These are phyloP conservation scores for Trichoderma lentiforme DNA, from an alignment of 2,329 filamentous ascomycete genomes.

Conservation along the genomic window DNA sequence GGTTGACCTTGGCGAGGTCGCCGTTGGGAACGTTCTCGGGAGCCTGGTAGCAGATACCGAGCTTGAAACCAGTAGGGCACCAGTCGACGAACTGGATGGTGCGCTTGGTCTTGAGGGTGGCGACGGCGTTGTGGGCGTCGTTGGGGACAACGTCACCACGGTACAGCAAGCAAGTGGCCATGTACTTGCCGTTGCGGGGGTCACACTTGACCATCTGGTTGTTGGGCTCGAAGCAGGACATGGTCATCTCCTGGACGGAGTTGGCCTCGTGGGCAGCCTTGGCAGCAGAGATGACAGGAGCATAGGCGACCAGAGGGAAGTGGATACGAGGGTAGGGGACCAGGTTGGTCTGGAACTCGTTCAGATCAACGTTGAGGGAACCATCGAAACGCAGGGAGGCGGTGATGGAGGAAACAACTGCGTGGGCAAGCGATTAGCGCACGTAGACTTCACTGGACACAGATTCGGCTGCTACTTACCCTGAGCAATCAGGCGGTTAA, in stretches of 20 bases:
- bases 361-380: constrained; percentile 97
- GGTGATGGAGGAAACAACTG: constrained; percentile 97
- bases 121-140: constrained; percentile 88
- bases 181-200: constrained; percentile 98
- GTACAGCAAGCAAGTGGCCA: constrained; percentile 97
- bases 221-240: constrained; percentile 98
- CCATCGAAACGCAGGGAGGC: constrained; percentile 97
- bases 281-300: constrained; percentile 88
- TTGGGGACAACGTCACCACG: constrained; percentile 97
- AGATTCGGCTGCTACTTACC: constrained; percentile 46
- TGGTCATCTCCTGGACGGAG: constrained; percentile 97
- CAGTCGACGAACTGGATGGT: constrained; percentile 99
- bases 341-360: constrained; percentile 99
- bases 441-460: neutral
- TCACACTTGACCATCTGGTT: constrained; percentile 99
- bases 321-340: constrained; percentile 98
- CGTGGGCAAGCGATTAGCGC: neutral
- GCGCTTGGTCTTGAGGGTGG: constrained; percentile 97
- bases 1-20: constrained; percentile 95
- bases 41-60: constrained; percentile 99
- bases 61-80: constrained; percentile 99
- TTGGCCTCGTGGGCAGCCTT: constrained; percentile 98
- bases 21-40: constrained; percentile 94
- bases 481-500: constrained; percentile 98
- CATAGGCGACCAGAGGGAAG: constrained; percentile 96